Evolutionary conservation across 2,329 filamentous ascomycete species (phyloP), one percentile per base, ranked within the genome.

Genomic region (Penicillium aurantiogriseum): DNA sequence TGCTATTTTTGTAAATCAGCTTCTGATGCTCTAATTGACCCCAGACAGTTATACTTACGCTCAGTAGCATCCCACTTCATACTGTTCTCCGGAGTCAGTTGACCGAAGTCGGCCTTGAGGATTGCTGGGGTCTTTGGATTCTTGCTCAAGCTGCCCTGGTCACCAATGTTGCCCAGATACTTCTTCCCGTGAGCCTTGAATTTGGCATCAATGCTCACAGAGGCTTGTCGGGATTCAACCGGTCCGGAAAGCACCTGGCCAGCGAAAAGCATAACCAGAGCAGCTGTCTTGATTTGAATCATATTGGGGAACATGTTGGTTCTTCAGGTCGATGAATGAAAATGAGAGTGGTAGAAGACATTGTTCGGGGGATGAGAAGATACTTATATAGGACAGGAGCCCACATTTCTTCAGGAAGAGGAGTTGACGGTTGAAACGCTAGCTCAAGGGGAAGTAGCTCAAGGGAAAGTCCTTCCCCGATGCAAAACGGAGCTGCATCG

Each of bases 1-100:
- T 44, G 39, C 49, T 52, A 17, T 29, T 40, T 40, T 23, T 23
- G 4, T 2, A 8, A 17, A 17, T 51, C 2, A 51, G 36, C 23
- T 23, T 21, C 36, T 23, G 3, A 2, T 40, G 13, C 17, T 23
- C 3, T 15, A 23, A 5, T n/a, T 21, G 23, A 3, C 2, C 2
- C 25, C 5, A 39, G 3, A 42, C 2, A 3, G 15, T 25, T 23
- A 8, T 25, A 64, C 68, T 48, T 21, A 69, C 68, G 83, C 77
- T 90, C 85, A 39, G 79, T 85, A 58, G 80, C 77, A 59, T 85
- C 79, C 85, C 85, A 89, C 77, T 85, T 84, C 74, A 86, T 83
- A 5, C 80, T 81, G 69, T 89, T 89, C 58, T 83, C 83, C 0
- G 85, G 84, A 0, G 86, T 87, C 35, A 88, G 76, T 70, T 85